Evolutionary conservation across 352 stramenopile genomes (phyloP).

Genomic region (Pseudoperonospora humuli): DNA sequence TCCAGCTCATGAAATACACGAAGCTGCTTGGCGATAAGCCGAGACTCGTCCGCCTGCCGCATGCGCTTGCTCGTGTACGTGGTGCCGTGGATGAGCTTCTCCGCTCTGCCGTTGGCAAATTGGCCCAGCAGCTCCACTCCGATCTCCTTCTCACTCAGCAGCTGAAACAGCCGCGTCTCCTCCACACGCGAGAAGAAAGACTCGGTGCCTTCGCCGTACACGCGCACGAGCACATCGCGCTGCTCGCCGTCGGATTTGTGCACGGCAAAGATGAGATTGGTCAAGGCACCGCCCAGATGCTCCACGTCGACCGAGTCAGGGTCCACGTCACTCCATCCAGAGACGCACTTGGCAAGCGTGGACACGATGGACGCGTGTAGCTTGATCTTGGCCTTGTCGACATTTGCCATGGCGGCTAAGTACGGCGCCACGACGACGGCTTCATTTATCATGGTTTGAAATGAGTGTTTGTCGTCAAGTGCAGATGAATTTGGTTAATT

Average conservation of each 20-base stretch:
- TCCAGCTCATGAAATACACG: conserved; percentile 61
- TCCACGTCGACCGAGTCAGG: conserved; percentile 54
- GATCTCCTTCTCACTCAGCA: conserved; percentile 62
- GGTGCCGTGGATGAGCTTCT: conserved; percentile 66
- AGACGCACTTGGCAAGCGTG: conserved; percentile 46
- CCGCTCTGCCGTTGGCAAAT: conserved; percentile 65
- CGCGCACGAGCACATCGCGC: conserved; percentile 59
- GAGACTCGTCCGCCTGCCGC: conserved; percentile 37
- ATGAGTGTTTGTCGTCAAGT: too few species aligned
- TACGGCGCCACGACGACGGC: conserved; percentile 39
- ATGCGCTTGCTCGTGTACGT: conserved; percentile 72
- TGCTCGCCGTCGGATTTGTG: conserved; percentile 61
- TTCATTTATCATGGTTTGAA: too few species aligned
- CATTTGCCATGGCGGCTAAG: conserved; percentile 23
- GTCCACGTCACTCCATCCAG: conserved; percentile 45
- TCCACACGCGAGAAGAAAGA: conserved; percentile 72
- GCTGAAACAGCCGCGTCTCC: conserved; percentile 69
- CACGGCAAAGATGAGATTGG: conserved; percentile 79
- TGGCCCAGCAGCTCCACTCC: conserved; percentile 68
- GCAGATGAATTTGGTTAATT: too few species aligned
- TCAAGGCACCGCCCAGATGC: conserved; percentile 74
- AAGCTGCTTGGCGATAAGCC: conserved; percentile 56
- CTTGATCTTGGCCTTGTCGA: conserved; percentile 64
- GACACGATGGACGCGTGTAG: conserved; percentile 61
- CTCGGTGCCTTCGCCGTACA: conserved; percentile 79